Conservation (phyloP, 768 basidiomycete genomes). For the Leccinum longicurvipes region DNA sequence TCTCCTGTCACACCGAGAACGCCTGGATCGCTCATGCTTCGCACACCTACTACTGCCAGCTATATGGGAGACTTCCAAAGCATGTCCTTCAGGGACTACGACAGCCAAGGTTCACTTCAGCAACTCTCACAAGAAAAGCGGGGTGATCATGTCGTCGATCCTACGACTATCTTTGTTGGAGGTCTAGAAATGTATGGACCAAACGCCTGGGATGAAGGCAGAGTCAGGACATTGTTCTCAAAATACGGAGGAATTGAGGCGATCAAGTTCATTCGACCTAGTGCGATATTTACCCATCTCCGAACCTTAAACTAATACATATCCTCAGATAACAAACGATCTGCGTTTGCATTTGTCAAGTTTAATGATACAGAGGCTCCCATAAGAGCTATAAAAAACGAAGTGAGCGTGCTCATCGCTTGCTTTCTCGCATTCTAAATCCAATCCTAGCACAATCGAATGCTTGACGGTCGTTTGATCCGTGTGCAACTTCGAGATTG, state of each 20-base stretch:
- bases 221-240: conserved; percentile 54
- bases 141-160: conserved; percentile 51
- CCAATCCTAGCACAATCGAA: conserved; percentile 59
- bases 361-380: conserved; percentile 63
- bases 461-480: conserved; percentile 66
- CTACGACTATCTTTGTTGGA: conserved; percentile 72
- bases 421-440: conserved; percentile 1
- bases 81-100: conserved; percentile 23
- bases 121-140: conserved; percentile 22
- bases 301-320: background rate
- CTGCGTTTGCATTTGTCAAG: conserved; percentile 79
- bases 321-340: conserved; percentile 51
- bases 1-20: conserved; percentile 53
- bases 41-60: conserved; percentile 44
- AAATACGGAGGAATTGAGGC: conserved; percentile 63
- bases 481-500: conserved; percentile 74
- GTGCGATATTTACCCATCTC: conserved; percentile 39
- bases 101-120: conserved; percentile 17
- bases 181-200: conserved; percentile 65
- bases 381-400: conserved; percentile 61
- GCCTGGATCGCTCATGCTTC: conserved; percentile 45
- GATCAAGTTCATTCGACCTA: conserved; percentile 62
- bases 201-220: conserved; percentile 66
- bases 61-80: conserved; percentile 34
- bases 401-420: conserved; percentile 40